These are phyloP conservation scores for Arachnomyces sp. DNA, from an alignment of 2,329 filamentous ascomycete genomes.

Conservation along the genomic window DNA sequence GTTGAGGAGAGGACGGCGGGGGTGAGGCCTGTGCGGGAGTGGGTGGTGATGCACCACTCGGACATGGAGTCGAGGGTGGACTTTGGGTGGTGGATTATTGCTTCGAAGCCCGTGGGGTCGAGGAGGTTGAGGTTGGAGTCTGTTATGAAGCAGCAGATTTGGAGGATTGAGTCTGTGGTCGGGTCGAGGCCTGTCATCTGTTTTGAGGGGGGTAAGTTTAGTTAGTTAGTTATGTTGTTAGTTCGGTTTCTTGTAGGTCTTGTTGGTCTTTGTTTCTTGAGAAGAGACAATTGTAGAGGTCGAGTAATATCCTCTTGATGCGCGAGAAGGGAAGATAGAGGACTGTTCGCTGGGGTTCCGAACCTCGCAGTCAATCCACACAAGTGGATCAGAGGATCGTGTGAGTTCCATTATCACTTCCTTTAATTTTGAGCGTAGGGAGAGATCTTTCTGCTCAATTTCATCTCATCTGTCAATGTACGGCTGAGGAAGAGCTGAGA, in stretches of 20 bases:
- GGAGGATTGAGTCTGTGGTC: conserved; percentile 73
- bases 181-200: conserved; percentile 88
- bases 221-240: conserved; percentile 4
- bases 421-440: not conserved
- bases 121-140: conserved; percentile 67
- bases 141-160: conserved; percentile 88
- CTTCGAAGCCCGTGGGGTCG: conserved; percentile 70
- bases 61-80: conserved; percentile 70
- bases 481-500: too few species aligned
- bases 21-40: conserved; percentile 73
- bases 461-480: too few species aligned
- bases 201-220: conserved; percentile 3
- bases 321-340: not conserved
- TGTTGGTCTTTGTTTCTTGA: too few species aligned
- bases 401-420: conserved; percentile 31
- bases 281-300: too few species aligned
- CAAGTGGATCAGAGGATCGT: conserved; percentile 56
- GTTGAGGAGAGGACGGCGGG: conserved; percentile 64
- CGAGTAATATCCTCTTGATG: too few species aligned
- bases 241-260: too few species aligned
- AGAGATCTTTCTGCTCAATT: not conserved
- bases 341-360: conserved; percentile 1
- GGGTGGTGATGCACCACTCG: conserved; percentile 78
- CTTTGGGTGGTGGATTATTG: conserved; percentile 64
- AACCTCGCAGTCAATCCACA: conserved; percentile 79